Percentiles rank a stretch among this genome's conserved stretches.
phyloP scores from a whole-genome alignment of 768 basidiomycete species.

The Podaxis sp. region DNA sequence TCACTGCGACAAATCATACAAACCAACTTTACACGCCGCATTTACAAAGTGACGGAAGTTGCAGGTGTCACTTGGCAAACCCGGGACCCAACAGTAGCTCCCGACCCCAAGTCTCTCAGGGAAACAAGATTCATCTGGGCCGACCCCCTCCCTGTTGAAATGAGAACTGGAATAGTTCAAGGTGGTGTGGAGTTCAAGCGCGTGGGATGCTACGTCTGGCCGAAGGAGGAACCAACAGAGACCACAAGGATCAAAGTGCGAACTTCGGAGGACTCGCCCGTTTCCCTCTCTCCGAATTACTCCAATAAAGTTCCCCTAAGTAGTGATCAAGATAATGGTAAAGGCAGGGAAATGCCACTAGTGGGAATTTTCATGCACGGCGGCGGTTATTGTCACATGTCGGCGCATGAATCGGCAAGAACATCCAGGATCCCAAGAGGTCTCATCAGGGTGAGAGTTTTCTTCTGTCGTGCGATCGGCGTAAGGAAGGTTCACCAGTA shows the following conservation, averaged over 20 bases:
- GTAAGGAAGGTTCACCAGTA: neutral
- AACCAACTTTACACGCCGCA: conserved; percentile 51
- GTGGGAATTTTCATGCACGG: conserved; percentile 56
- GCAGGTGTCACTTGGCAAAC: conserved; percentile 58
- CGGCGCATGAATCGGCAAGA: conserved; percentile 47
- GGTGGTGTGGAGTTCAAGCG: conserved; percentile 38
- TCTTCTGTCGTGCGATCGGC: neutral
- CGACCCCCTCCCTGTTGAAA: conserved; percentile 37
- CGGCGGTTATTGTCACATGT: conserved; percentile 59
- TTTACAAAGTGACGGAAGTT: conserved; percentile 54
- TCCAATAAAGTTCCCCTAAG: conserved; percentile 17
- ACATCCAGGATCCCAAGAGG: conserved; percentile 50
- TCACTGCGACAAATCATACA: conserved; percentile 47
- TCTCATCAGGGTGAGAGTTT: conserved; percentile 36
- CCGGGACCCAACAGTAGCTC: conserved; percentile 39
- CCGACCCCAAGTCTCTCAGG: conserved; percentile 28
- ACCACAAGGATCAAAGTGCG: conserved; percentile 6
- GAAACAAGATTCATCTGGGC: conserved; percentile 53
- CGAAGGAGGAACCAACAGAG: conserved; percentile 26
- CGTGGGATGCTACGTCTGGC: conserved; percentile 52
- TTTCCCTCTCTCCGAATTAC: neutral
- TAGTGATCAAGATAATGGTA: neutral
- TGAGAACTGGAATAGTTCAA: conserved; percentile 42
- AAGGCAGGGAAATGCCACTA: conserved; percentile 29
- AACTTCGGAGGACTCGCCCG: neutral